Base-by-base conservation (phyloP, 305 asterid species). In the Rubia balearica region DNA sequence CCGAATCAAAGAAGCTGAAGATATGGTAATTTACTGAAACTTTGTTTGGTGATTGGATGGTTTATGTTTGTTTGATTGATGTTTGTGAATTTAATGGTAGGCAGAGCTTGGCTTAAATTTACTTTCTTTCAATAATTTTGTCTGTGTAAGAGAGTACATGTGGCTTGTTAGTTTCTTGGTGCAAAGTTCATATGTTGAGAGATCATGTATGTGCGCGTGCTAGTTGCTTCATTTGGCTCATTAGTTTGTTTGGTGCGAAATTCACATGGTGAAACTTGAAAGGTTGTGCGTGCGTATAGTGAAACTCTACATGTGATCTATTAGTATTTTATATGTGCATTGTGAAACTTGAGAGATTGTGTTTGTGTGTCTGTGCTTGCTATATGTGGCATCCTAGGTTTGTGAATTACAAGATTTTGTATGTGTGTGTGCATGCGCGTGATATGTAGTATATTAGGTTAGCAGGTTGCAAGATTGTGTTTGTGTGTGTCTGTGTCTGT, bases 1-100 rank as follows among this genome's bases (percentile, higher is more conserved):
- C 83, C 7, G 77, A 83, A 14, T 67, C 89, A 67, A 94, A 94
- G 90, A 72, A 82, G 74, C 75, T 87, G 81, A 94, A 91, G 85
- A 90, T 91, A 83, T 88, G 95, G 97, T 93, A 82, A 76, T 17
- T 17, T 51, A 80, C 12, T 36, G 42, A 36, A 63, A 16, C 67
- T 63, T 38, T 0, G 42, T 36, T 63, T 64, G 48, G 22, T 61
- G 14, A 5, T 30, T 17, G 10, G 2, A 51, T 51, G 59, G 24
- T 5, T 16, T 8, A 45, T 64, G 33, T 13, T 48, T n/a, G 9
- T 10, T n/a, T 68, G 46, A 16, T 6, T 51, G 57, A 17, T 66
- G 27, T n/a, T 68, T 30, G 6, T n/a, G 42, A 33, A 2, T 22
- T 66, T 66, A 21, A 19, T 22, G 22, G 62, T n/a, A n/a, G 36